These are phyloP conservation scores for Cercospora brassicicola DNA, from an alignment of 2,329 filamentous ascomycete genomes.

Conservation along the genomic window DNA sequence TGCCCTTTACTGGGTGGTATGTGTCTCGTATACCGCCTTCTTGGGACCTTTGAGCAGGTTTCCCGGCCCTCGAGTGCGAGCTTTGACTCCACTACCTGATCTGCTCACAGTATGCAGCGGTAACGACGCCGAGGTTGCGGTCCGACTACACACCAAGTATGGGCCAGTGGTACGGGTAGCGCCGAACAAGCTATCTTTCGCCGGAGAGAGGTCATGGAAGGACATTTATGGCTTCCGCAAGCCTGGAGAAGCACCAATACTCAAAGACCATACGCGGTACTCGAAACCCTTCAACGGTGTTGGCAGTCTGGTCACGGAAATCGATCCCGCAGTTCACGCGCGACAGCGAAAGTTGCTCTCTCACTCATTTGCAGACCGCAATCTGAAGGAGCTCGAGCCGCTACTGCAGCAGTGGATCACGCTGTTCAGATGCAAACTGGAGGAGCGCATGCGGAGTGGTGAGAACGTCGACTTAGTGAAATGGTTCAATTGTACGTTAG, in stretches of 20 bases:
- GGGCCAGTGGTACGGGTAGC: constrained; percentile 44
- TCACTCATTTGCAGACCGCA: constrained; percentile 31
- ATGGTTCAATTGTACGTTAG: constrained; percentile 24
- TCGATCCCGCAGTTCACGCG: constrained; percentile 24
- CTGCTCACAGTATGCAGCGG: not conserved
- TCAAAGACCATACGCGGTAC: constrained; percentile 21
- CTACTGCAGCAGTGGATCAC: constrained; percentile 29
- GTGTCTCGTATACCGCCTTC: constrained; percentile 10
- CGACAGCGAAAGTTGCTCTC: constrained; percentile 27
- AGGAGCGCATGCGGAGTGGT: constrained; percentile 13
- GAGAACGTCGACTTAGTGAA: constrained; percentile 30
- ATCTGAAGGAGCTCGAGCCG: constrained; percentile 32
- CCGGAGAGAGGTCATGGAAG: constrained; percentile 26
- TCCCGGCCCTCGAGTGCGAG: constrained; percentile 13
- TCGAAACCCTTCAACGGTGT: not conserved
- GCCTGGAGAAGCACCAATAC: constrained; percentile 4
- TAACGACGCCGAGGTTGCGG: not conserved
- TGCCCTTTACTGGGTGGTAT: not conserved
- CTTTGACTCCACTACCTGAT: not conserved
- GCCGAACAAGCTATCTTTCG: constrained; percentile 43
- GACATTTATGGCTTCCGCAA: constrained; percentile 31
- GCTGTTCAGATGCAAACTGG: constrained; percentile 24
- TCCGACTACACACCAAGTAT: constrained; percentile 39
- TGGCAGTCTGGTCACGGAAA: constrained; percentile 18
- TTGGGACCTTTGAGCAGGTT: constrained; percentile 8